Evolutionary conservation across 2,329 filamentous ascomycete genomes (phyloP), one percentile per base, ranked within the genome.

Genomic region (Aspergillus uvarum): DNA sequence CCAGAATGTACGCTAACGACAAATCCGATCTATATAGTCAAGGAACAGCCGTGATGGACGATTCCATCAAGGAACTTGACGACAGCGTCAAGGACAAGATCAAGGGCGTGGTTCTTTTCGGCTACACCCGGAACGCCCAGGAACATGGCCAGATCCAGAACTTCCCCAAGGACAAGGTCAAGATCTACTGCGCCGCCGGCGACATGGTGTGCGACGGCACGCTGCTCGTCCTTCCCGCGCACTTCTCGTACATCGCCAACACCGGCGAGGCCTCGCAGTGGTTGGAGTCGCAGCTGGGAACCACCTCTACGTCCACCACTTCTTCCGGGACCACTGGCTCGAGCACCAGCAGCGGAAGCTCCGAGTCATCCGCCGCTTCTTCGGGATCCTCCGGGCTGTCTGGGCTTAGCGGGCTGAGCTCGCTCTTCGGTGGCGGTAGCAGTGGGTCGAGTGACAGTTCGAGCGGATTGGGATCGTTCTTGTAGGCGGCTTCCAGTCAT

Each of bases 191-290:
- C 56, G 77, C 80, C 53, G 54, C 65, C 5, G 81, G 79, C 0
- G 82, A 85, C 61, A 61, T 78, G 50, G 82, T 85, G 16, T 85
- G 82, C 63, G 58, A 70, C 2, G 79, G 81, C 22, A 79, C 77
- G 3, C 67, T 82, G 57, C 69, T 77, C 44, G 69, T 80, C 16
- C 68, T 75, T 0, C 67, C 72, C 7, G 65, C 74, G 2, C 77
- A 80, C 69, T 66, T 78, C 47, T 72, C 72, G 11, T 81, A 80
- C 58, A 63, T 60, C 2, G 52, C 57, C 11, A 63, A 77, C 64
- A 73, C 68, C 12, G 56, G 50, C 2, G 70, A 69, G 8, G 76
- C 75, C 12, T 67, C 72, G 0, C 56, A 63, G 14, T 68, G 66
- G 59, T 54, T 70, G 31, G 59, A 26, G 69, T 76, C 64, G 6